Percentiles rank a stretch among this genome's conserved stretches.
phyloP scores from a whole-genome alignment of 2,329 filamentous ascomycete species.

The Epichloe uncinata region DNA sequence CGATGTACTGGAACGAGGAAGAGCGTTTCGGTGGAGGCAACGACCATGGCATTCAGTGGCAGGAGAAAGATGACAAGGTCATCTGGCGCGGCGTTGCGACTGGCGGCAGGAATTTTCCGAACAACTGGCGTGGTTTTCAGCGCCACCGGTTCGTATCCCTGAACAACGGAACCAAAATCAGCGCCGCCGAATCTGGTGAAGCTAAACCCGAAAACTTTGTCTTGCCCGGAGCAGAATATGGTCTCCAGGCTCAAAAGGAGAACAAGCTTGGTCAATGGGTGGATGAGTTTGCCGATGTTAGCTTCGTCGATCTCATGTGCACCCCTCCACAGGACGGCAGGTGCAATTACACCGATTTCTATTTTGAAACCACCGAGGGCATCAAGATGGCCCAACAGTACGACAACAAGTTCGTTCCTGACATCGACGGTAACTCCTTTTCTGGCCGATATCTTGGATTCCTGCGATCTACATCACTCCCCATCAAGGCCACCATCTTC shows the following conservation, averaged over 20 bases:
- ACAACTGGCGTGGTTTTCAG: slow-evolving; percentile 61
- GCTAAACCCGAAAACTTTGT: slow-evolving; percentile 38
- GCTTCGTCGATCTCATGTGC: slow-evolving; percentile 43
- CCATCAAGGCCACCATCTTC: slow-evolving; percentile 67
- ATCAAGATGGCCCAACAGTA: slow-evolving; percentile 40
- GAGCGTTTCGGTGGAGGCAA: slow-evolving; percentile 45
- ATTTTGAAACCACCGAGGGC: slow-evolving; percentile 27
- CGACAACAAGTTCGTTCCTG: slow-evolving; percentile 54
- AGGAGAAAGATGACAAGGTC: slow-evolving; percentile 37
- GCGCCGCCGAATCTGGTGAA: slow-evolving; percentile 29
- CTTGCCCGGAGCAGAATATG: slow-evolving; percentile 34
- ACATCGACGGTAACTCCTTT: slow-evolving; percentile 65
- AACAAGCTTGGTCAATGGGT: slow-evolving; percentile 37
- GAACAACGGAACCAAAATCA: slow-evolving; percentile 51
- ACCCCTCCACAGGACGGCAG: slow-evolving; percentile 18
- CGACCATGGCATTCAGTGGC: slow-evolving; percentile 42
- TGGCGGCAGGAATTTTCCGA: slow-evolving; percentile 42
- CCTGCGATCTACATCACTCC: slow-evolving; percentile 53
- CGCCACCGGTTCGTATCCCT: slow-evolving; percentile 63
- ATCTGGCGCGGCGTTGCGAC: slow-evolving; percentile 58
- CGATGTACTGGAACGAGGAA: slow-evolving; percentile 55
- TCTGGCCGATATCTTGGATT: slow-evolving; percentile 58
- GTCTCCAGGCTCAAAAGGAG: slow-evolving; percentile 30
- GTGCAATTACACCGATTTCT: slow-evolving; percentile 36
- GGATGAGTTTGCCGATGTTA: slow-evolving; percentile 32